Evolutionary conservation across 2,329 filamentous ascomycete species (phyloP).

Genomic region (Aspergillus transmontanensis): DNA sequence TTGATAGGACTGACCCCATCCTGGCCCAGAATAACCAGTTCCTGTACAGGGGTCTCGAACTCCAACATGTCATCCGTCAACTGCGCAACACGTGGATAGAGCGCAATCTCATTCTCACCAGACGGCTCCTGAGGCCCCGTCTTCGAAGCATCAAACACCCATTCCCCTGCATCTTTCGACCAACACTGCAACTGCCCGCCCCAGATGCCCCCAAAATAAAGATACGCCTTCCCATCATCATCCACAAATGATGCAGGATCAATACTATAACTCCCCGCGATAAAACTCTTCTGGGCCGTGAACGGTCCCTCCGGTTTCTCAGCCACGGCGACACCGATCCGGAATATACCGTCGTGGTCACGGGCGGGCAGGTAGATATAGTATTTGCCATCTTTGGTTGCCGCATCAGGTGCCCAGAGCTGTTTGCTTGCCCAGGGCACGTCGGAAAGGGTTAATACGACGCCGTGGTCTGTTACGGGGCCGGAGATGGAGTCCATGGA

Average conservation of each 20-base stretch:
- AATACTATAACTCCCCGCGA: constrained; percentile 72
- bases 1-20: constrained; percentile 58
- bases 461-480: constrained; percentile 71
- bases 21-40: constrained; percentile 67
- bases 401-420: constrained; percentile 79
- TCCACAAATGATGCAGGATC: constrained; percentile 78
- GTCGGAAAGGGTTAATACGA: constrained; percentile 65
- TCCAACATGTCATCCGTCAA: constrained; percentile 67
- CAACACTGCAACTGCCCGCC: constrained; percentile 81
- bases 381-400: constrained; percentile 68
- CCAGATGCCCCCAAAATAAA: constrained; percentile 81
- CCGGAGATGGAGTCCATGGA: constrained; percentile 59
- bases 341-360: constrained; percentile 69
- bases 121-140: constrained; percentile 62
- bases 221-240: constrained; percentile 63
- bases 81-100: constrained; percentile 68
- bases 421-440: constrained; percentile 79
- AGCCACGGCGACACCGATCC: constrained; percentile 71
- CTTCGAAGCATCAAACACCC: constrained; percentile 60
- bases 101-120: constrained; percentile 58
- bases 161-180: constrained; percentile 49
- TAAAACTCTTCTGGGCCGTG: constrained; percentile 63
- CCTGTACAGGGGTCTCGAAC: constrained; percentile 58
- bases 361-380: constrained; percentile 78
- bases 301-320: constrained; percentile 71